These are phyloP conservation scores for Cercospora sojina DNA, from an alignment of 2,329 filamentous ascomycete species.

Conservation along the genomic window DNA sequence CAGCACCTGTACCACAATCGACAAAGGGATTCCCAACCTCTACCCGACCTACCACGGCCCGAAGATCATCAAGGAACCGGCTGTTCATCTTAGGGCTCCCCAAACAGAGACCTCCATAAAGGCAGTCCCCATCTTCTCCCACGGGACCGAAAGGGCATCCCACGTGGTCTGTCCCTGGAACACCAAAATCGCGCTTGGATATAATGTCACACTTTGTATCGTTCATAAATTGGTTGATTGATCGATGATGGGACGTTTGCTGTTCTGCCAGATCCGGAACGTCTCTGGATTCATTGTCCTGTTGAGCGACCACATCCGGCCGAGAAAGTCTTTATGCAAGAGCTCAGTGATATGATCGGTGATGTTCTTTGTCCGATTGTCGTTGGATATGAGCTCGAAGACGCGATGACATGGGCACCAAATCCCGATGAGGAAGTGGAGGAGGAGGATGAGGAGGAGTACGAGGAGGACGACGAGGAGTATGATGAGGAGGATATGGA, in stretches of 20 bases:
- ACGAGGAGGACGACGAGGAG: background rate
- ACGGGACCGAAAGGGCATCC: background rate
- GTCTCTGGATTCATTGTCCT: too few species aligned
- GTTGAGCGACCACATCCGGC: too few species aligned
- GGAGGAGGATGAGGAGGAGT: background rate
- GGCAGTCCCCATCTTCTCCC: background rate
- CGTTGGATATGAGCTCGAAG: too few species aligned
- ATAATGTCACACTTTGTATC: too few species aligned
- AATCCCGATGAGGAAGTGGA: background rate
- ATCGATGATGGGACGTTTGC: background rate
- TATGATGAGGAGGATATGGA: background rate
- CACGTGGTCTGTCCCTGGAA: too few species aligned
- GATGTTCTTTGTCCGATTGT: too few species aligned
- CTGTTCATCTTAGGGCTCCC: background rate
- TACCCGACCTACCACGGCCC: background rate
- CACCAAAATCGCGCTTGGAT: too few species aligned
- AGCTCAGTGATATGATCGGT: too few species aligned
- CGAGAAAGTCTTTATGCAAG: too few species aligned
- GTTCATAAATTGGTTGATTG: too few species aligned
- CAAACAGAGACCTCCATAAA: background rate
- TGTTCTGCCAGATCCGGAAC: too few species aligned
- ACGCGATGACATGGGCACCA: too few species aligned
- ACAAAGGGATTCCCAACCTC: background rate
- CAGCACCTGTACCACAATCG: background rate
- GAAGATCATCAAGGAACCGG: background rate